These are phyloP conservation scores for Komagataella kurtzmanii DNA, from an alignment of 805 yeast species.

Conservation along the genomic window DNA sequence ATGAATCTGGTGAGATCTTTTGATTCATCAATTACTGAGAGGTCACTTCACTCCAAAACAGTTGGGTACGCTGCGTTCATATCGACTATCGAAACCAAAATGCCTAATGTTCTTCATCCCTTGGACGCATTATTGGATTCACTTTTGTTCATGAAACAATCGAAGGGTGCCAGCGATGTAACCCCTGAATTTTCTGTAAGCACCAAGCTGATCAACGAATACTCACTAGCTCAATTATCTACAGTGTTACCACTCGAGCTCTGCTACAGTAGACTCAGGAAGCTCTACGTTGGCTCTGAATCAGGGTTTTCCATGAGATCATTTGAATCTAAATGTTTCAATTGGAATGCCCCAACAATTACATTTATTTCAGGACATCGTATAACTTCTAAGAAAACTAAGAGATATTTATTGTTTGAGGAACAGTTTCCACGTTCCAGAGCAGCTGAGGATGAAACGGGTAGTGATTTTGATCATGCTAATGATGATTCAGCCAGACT, in stretches of 20 bases:
- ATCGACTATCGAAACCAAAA: conserved; percentile 15
- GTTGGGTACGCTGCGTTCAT: conserved; percentile 21
- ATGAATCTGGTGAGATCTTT: conserved; percentile 34
- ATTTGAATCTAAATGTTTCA: conserved; percentile 68
- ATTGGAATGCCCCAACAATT: conserved; percentile 84
- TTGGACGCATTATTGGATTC: conserved; percentile 29
- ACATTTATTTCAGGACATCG: conserved; percentile 55
- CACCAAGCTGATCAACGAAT: conserved; percentile 26
- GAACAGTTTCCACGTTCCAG: conserved; percentile 31
- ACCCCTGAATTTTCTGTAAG: conserved; percentile 4
- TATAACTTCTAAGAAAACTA: conserved; percentile 25
- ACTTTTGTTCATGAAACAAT: conserved; percentile 18
- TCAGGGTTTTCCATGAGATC: conserved; percentile 84
- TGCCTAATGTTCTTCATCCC: conserved; percentile 32
- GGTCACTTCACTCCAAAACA: conserved; percentile 7
- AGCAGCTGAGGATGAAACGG: not conserved
- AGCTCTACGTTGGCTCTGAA: conserved; percentile 59
- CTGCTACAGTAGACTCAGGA: conserved; percentile 33
- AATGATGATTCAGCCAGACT: conserved; percentile 26
- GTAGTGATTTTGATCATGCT: conserved; percentile 1
- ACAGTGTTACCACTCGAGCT: conserved; percentile 23
- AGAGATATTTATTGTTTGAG: conserved; percentile 37
- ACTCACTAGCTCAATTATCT: conserved; percentile 21
- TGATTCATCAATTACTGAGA: conserved; percentile 19
- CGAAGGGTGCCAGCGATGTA: not conserved